A percentile compares a stretch with the other conserved stretches of the same genome.
Evolutionary conservation across 2,329 filamentous ascomycete genomes (phyloP).

Genomic region (Stagonosporopsis chrysanthemi): DNA sequence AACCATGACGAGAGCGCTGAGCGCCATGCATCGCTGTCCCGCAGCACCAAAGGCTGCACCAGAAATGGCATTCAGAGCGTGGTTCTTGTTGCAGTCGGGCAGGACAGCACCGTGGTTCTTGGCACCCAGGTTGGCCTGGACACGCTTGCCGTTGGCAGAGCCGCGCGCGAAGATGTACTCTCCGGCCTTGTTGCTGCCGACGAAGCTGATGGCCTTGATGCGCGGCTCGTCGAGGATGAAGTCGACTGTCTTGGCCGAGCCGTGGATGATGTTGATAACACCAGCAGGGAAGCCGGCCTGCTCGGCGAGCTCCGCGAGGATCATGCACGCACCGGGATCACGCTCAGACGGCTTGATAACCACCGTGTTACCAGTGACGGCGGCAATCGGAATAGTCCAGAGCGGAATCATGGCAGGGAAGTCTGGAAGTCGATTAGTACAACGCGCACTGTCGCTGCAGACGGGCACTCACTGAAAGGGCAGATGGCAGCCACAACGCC

Average conservation of each 20-base stretch:
- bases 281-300: constrained; percentile 84
- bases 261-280: constrained; percentile 84
- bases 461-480: constrained; percentile 73
- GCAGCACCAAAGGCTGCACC: constrained; percentile 86
- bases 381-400: constrained; percentile 88
- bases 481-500: constrained; percentile 85
- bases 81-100: constrained; percentile 89
- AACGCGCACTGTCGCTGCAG: background rate
- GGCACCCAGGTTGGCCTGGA: constrained; percentile 85
- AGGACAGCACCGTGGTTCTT: constrained; percentile 89
- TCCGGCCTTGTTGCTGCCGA: constrained; percentile 85
- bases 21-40: constrained; percentile 85
- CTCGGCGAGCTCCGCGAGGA: constrained; percentile 78
- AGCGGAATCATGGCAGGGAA: constrained; percentile 92
- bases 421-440: constrained; percentile 60
- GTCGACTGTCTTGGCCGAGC: constrained; percentile 80
- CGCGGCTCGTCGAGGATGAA: constrained; percentile 85
- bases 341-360: constrained; percentile 88
- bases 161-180: constrained; percentile 84
- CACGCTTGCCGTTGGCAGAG: constrained; percentile 85
- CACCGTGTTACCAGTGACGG: constrained; percentile 82
- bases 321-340: constrained; percentile 85
- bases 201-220: constrained; percentile 88
- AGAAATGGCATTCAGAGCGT: constrained; percentile 82
- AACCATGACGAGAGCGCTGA: constrained; percentile 83